Evolutionary conservation across 257 asterid genomes (phyloP), one percentile per base, ranked within the genome.

Genomic region (Ilex aquifolium): DNA sequence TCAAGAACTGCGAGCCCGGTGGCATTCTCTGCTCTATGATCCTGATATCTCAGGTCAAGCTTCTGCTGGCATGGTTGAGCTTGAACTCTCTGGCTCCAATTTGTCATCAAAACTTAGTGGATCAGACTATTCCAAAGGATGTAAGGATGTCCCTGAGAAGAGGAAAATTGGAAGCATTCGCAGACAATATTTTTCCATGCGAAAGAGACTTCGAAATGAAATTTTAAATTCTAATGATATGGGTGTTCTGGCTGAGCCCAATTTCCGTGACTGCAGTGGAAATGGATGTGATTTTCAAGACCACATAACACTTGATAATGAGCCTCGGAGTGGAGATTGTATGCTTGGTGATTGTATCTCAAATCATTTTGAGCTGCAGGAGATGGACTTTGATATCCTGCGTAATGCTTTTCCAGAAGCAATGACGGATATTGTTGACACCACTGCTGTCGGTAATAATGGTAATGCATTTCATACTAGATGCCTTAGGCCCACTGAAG

Each of bases 11-110:
- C 86, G 66, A 59, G 85, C 81, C 67, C 81, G 96, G 63, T 89
- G 97, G 99, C 64, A 82, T 65, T 75, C 95, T 66, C 96, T 93
- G 78, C 91, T 93, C 44, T 87, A 87, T 66, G 96, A 93, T 72
- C 83, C 95, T 16, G 90, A 82, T 74, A 67, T 93, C 56, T 76
- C 99, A 44, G 68, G 73, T 64, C 83, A 74, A 71, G 85, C 95
- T 63, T 83, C 97, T 69, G 78, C 67, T 49, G 68, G 62, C 61
- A 87, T 92, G 79, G 80, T 82, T 62, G 88, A 89, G 81, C 94
- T 92, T 59, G 99, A 87, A 74, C 77, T 82, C 59, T 83, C 95
- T 69, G 96, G 96, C 65, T 62, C 73, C 57, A 83, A 65, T 76
- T 81, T 86, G 36, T 62, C 80, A 39, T 65, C 81, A 32, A 89